Conservation (phyloP, 225 moss, liverwort and hornwort genomes). For the Marchantia polymorpha region DNA sequence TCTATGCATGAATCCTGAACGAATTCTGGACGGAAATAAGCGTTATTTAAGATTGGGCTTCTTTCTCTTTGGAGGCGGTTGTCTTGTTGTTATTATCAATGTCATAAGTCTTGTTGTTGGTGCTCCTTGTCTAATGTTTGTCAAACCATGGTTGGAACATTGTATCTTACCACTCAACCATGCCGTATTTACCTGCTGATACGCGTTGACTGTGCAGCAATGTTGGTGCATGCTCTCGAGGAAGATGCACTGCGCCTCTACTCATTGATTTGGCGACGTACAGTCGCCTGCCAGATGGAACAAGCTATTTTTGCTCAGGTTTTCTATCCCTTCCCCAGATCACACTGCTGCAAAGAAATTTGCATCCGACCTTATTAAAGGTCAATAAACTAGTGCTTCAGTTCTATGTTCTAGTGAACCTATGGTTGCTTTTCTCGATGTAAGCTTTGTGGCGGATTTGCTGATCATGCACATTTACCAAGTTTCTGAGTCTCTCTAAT, state of each 20-base stretch:
- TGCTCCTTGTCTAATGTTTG: background rate
- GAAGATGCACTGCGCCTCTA: slow-evolving; percentile 87
- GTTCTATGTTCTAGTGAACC: background rate
- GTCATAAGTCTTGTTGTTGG: background rate
- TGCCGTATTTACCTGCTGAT: background rate
- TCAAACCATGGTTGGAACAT: background rate
- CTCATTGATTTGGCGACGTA: slow-evolving; percentile 82
- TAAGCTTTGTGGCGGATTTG: background rate
- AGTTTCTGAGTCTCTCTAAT: background rate
- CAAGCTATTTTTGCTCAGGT: slow-evolving; percentile 71
- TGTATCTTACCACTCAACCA: background rate
- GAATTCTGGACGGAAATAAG: no score
- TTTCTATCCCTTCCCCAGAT: slow-evolving; percentile 4
- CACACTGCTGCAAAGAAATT: background rate
- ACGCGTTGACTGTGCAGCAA: slow-evolving; percentile 54
- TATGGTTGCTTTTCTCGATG: background rate
- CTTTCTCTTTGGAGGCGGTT: no score
- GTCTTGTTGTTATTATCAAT: no score
- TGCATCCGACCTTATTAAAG: background rate
- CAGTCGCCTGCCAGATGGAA: slow-evolving; percentile 85
- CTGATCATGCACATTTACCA: background rate
- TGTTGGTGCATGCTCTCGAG: slow-evolving; percentile 66
- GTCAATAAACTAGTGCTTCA: background rate
- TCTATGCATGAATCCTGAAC: no score
- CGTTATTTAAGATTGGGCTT: no score